These are phyloP conservation scores for Davidsoniella eucalypti DNA, from an alignment of 2,329 filamentous ascomycete species.

Conservation along the genomic window DNA sequence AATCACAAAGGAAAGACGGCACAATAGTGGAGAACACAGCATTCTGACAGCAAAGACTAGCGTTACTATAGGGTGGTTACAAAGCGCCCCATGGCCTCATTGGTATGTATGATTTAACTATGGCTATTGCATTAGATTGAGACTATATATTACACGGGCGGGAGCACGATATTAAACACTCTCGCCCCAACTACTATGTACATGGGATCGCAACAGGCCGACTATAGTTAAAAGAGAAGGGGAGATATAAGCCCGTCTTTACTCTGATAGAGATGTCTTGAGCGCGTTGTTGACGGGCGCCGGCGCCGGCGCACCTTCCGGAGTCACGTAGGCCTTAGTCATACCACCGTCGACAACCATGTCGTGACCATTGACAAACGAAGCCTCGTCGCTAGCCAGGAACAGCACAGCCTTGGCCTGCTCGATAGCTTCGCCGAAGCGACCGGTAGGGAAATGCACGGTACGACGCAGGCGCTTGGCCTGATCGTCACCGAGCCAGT, in stretches of 20 bases:
- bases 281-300: slow-evolving; percentile 45
- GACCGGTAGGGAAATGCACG: slow-evolving; percentile 57
- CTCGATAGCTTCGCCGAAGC: slow-evolving; percentile 64
- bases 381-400: slow-evolving; percentile 57
- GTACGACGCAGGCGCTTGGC: slow-evolving; percentile 55
- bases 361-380: slow-evolving; percentile 56
- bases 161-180: no score
- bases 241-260: background rate
- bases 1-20: no score
- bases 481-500: slow-evolving; percentile 58
- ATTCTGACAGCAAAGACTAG: no score
- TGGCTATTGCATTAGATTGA: no score
- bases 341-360: slow-evolving; percentile 58
- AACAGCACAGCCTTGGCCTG: slow-evolving; percentile 61
- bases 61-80: no score
- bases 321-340: slow-evolving; percentile 33
- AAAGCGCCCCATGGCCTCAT: no score
- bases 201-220: no score
- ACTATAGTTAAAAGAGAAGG: background rate
- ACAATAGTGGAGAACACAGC: no score
- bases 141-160: no score
- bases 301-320: slow-evolving; percentile 18
- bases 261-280: slow-evolving; percentile 20
- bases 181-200: no score
- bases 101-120: no score